Evolutionary conservation across 129 eudicot genomes (phyloP).

Genomic region (Tagetes patula): DNA sequence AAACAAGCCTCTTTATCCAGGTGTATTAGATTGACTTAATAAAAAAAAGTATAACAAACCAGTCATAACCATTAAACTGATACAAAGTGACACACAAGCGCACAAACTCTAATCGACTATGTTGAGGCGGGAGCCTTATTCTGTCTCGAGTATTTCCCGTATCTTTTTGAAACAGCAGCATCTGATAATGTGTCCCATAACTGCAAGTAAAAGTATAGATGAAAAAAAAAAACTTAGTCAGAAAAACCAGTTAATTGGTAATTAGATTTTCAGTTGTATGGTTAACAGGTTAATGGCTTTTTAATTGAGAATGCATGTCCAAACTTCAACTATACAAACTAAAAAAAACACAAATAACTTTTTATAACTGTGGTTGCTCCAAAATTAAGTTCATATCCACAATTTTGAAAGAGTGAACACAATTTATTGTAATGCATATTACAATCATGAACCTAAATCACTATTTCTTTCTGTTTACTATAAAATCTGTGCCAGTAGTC

Average conservation of each 20-base stretch:
- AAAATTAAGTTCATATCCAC: background rate
- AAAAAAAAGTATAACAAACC: background rate
- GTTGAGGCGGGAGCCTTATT: constrained; percentile 33
- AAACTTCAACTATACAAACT: background rate
- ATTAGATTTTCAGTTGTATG: background rate
- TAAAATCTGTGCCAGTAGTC: background rate
- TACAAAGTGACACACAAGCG: background rate
- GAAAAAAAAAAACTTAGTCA: background rate
- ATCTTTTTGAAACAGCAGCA: constrained; percentile 49
- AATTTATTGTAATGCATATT: background rate
- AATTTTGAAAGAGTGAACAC: background rate
- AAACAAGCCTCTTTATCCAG: background rate
- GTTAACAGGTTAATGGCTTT: background rate
- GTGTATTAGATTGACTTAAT: background rate
- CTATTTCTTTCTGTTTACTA: background rate
- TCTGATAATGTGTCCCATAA: constrained; percentile 77
- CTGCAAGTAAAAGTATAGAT: constrained; percentile 34
- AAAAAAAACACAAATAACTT: background rate
- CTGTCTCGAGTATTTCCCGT: constrained; percentile 45
- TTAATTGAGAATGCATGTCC: background rate
- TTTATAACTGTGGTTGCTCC: background rate
- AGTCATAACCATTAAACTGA: background rate
- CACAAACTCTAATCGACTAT: constrained; percentile 12
- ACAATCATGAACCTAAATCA: background rate
- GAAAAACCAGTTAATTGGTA: background rate